Evolutionary conservation across 108 stramenopile species (phyloP), one percentile per base, ranked within the genome.

Genomic region (Skeletonema tropicum): DNA sequence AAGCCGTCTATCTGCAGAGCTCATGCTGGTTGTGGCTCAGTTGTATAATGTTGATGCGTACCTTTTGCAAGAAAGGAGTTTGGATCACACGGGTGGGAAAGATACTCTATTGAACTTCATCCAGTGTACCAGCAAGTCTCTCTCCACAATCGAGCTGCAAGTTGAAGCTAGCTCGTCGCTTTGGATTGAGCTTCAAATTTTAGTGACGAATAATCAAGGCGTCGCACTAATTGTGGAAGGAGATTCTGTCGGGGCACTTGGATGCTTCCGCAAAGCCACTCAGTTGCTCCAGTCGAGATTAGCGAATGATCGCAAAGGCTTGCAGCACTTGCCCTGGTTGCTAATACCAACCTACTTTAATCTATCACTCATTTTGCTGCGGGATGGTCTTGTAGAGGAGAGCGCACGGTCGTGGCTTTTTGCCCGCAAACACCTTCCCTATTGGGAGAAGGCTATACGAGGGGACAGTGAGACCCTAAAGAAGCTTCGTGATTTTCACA

Each of bases 291-390:
- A 59, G 3, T 25, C 17, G 3, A 35, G 52, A 19, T 0, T 46
- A 15, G 13, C 15, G 2, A 69, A 19, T 35, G 35, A 61, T 15
- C 11, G 33, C 19, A 41, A 75, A 66, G 58, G 45, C 46, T 33
- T 29, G 17, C 29, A 66, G 6, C 65, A 60, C 65, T 60, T 17
- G 7, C 57, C 23, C 17, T 76, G 73, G 78, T 80, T 76, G 33
- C 57, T 76, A 3, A 31, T 83, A 41, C 82, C 82, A 46, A 65
- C 74, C 6, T 64, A 59, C 60, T 83, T 83, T 33, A 83, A 83
- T 75, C 82, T 83, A 21, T 74, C 82, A 5, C 66, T 83, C n/a
- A 52, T 83, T 1, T 57, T 70, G 21, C 49, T 79, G 25, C 69
- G 74, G 33, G 74, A 80, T 62, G 82, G 82, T 15, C 78, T 61